phyloP scores from a whole-genome alignment of 139 green algal species.

The Chlorella sp. region DNA sequence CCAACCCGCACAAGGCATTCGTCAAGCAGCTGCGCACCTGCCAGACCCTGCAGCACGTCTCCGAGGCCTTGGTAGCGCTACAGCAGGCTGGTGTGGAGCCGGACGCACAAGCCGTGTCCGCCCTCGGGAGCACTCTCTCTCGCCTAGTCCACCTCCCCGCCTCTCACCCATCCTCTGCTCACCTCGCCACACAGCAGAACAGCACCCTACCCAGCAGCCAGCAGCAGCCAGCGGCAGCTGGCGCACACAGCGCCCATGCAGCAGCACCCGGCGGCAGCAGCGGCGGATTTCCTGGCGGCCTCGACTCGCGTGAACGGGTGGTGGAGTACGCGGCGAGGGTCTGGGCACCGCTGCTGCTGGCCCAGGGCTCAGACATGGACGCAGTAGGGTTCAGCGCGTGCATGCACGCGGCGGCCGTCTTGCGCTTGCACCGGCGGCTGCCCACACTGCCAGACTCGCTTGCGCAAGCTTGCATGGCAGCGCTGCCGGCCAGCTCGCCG shows the following conservation, averaged over 20 bases:
- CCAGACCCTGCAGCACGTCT: not conserved
- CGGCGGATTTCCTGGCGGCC: not conserved
- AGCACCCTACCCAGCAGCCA: not conserved
- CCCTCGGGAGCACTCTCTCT: not conserved
- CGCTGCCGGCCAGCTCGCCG: not conserved
- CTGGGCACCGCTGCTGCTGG: not conserved
- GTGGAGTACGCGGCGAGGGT: not conserved
- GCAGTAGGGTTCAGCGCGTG: not conserved
- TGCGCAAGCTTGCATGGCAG: not conserved
- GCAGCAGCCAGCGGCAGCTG: not conserved
- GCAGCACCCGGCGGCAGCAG: not conserved
- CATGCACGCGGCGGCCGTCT: not conserved
- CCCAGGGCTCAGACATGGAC: not conserved
- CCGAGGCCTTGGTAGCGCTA: not conserved
- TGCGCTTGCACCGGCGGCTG: not conserved
- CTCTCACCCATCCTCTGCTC: not conserved
- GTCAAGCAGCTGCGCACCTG: not conserved
- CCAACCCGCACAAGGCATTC: not conserved
- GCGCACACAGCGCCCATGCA: not conserved
- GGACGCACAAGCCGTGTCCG: not conserved
- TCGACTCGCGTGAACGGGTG: not conserved
- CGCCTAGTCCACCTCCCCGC: not conserved
- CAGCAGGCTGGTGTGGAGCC: not conserved
- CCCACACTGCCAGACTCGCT: not conserved
- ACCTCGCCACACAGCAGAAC: not conserved